Conservation (phyloP, 352 stramenopile species). For the Phytopythium sindhum region DNA sequence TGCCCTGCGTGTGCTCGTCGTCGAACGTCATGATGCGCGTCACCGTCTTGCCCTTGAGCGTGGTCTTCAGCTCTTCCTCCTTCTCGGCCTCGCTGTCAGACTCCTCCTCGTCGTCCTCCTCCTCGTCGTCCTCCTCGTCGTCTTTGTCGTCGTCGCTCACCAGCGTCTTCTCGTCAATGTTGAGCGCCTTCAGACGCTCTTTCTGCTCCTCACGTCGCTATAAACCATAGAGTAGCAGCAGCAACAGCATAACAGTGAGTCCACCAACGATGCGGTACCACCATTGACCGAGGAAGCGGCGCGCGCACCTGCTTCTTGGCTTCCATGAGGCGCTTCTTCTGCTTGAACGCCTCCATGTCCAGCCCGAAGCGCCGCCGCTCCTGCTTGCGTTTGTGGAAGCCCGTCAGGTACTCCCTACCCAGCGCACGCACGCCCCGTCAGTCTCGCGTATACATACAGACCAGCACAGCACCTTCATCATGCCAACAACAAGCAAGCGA, state of each 20-base stretch:
- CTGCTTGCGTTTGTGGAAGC: constrained; percentile 87
- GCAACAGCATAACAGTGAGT: neutral
- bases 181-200: constrained; percentile 54
- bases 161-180: constrained; percentile 48
- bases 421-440: neutral
- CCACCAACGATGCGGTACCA: neutral
- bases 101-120: constrained; percentile 27
- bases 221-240: neutral
- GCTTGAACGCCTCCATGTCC: constrained; percentile 89
- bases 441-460: neutral
- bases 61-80: constrained; percentile 21
- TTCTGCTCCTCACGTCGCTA: constrained; percentile 77
- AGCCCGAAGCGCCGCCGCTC: constrained; percentile 81
- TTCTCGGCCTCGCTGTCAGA: constrained; percentile 28
- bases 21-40: constrained; percentile 76
- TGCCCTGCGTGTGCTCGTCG: constrained; percentile 79
- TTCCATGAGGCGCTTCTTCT: constrained; percentile 79
- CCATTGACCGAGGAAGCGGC: neutral
- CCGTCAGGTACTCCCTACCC: constrained; percentile 75
- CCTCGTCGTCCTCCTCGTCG: constrained; percentile 18
- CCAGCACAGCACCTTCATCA: neutral
- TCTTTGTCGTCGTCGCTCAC: constrained; percentile 20
- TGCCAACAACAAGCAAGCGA: neutral
- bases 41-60: constrained; percentile 28
- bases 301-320: constrained; percentile 63